Base-by-base conservation (phyloP, 2,329 filamentous ascomycete genomes). In the Penicillium sp. region DNA sequence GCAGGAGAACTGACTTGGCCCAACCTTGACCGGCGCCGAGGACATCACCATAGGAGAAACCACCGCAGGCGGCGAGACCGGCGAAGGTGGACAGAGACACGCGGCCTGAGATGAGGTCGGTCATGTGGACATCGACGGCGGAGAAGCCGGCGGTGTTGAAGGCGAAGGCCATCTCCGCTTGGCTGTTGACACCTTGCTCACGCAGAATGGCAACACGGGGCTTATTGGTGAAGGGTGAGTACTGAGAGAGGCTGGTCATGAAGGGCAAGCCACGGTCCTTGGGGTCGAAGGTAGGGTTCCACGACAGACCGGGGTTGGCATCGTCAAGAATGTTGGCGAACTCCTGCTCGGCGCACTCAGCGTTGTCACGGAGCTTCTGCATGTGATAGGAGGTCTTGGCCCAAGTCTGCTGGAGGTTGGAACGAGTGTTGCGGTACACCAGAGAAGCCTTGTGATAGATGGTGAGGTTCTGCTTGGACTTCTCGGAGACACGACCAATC, bases 81-180 rank as follows among this genome's bases (percentile, higher is more conserved):
- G 86, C 85, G 71, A 96, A 96, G 58, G 86, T 86, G 38, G 86
- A 81, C 8, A 99, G 85, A 0, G 89, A 91, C 56, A 89, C 85
- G 15, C 89, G 87, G 10, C 84, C 85, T 23, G 90, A 85, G 51
- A 97, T 86, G 45, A 88, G 81, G 65, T 97, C 93, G 3, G 88
- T 94, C 94, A 99, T 97, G 79, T 96, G 93, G 1, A 97, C 87
- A 67, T 99, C 93, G 43, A 97, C 84, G 13, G 92, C 85, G 45
- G 91, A 87, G 76, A 97, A 97, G 34, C 93, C 93, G 41, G 94
- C 93, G 33, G 86, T 85, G 60, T 88, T 86, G 81, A 97, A 97
- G 45, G 92, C 91, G 67, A 95, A 97, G 1, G 94, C 94, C 90
- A 99, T 95, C 73, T 99, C 94, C n/a, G 90, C 86, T 65, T 96